Percentiles rank a stretch among this genome's conserved stretches.
Evolutionary conservation across 768 basidiomycete species (phyloP).

Genomic region (Boletus tomentosulus): DNA sequence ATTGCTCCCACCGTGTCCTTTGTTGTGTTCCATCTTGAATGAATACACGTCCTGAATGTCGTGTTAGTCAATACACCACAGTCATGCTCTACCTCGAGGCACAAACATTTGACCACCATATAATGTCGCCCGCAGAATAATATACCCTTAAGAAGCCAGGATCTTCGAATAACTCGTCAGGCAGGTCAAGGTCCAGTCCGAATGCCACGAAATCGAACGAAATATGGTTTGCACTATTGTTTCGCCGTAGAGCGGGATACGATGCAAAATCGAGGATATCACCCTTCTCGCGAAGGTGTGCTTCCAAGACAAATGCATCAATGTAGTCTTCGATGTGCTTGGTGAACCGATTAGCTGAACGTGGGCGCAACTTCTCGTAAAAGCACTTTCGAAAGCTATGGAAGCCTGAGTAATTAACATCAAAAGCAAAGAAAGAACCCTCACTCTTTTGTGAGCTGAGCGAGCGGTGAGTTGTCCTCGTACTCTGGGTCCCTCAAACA

Average conservation of each 20-base stretch:
- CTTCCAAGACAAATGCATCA: constrained; percentile 54
- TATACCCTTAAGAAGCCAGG: constrained; percentile 50
- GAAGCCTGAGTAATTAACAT: neutral
- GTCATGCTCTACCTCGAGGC: neutral
- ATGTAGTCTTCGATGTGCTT: constrained; percentile 54
- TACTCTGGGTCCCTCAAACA: constrained; percentile 49
- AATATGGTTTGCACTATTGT: constrained; percentile 63
- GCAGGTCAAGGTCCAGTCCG: constrained; percentile 56
- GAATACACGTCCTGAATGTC: constrained; percentile 58
- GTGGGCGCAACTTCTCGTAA: constrained; percentile 40
- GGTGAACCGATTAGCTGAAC: constrained; percentile 40
- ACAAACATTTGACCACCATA: constrained; percentile 69
- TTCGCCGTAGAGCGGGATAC: constrained; percentile 57
- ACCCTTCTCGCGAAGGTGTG: constrained; percentile 54
- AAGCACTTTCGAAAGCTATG: constrained; percentile 53
- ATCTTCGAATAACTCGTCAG: constrained; percentile 58
- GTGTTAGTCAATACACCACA: neutral
- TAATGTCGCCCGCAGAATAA: constrained; percentile 58
- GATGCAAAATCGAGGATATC: constrained; percentile 50
- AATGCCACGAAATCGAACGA: constrained; percentile 64
- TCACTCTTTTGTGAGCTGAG: constrained; percentile 59
- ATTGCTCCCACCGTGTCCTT: constrained; percentile 63
- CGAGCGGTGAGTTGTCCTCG: constrained; percentile 54
- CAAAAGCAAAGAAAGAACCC: constrained; percentile 13
- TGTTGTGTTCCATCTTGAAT: constrained; percentile 69